Base-by-base conservation (phyloP, 2,329 filamentous ascomycete species). In the Xylaria sp. region DNA sequence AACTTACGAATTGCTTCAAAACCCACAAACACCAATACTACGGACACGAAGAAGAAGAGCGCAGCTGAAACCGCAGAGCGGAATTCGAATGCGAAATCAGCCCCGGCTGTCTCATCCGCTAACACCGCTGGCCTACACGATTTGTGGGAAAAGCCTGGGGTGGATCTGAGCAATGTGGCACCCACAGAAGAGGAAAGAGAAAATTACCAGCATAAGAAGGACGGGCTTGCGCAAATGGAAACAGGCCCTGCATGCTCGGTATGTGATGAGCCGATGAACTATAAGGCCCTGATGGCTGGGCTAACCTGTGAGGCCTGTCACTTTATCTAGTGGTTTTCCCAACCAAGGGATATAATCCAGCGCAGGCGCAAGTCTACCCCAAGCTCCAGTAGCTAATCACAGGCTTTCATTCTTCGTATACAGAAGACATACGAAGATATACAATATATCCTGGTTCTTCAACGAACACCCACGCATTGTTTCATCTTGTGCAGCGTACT, bases 181-280 rank as follows among this genome's bases (percentile, higher is more conserved):
- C 54, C 54, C 1, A 63, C 67, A n/a, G 3, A 1, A 2, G n/a
- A 63, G 5, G 58, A 66, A 10, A 44, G 51, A 1, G 13, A 66
- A 4, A 10, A 20, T 6, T 34, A 44, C 20, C 9, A 48, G 15
- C 39, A 41, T 18, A 15, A 23, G 12, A 25, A 9, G 34, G 52
- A 63, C n/a, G 67, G 55, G 3, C 46, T 69, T 15, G 37, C 58
- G 41, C 2, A 51, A 1, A 55, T 44, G 23, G 7, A 13, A 0
- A 63, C 67, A 1, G 54, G 58, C 3, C 67, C 67, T 12, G 25
- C 3, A 7, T 66, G 67, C 25, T 54, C 51, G 1, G 44, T 63
- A 0, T 69, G 67, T 13, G 58, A 15, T 2, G 37, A 46, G n/a
- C 63, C 59, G 0, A 34, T 69, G 8, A 66, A 44, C 5, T 59